A percentile compares a stretch with the other conserved stretches of the same genome.
These are phyloP conservation scores for Betula pendula DNA, from an alignment of 306 rosid genomes.

Conservation along the genomic window DNA sequence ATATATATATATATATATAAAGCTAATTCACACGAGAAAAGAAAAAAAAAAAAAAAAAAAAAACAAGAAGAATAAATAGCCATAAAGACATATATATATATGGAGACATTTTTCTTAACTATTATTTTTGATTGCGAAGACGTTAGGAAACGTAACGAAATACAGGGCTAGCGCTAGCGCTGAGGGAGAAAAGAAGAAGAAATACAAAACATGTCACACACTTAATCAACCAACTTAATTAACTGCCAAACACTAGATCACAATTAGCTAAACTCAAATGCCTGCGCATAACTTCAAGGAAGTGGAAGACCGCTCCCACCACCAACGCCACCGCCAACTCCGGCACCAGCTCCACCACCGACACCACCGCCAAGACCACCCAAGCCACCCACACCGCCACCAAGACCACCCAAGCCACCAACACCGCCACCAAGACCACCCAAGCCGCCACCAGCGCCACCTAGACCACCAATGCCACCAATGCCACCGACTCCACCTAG, in stretches of 20 bases:
- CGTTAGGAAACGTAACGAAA: neutral
- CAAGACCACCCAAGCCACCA: constrained; percentile 24
- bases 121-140: neutral
- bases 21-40: too few species aligned
- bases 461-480: constrained; percentile 1
- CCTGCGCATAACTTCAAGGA: neutral
- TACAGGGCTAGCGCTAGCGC: too few species aligned
- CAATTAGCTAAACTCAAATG: neutral
- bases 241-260: neutral
- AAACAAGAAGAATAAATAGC: too few species aligned
- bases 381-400: constrained; percentile 12
- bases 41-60: too few species aligned
- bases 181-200: neutral
- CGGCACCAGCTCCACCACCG: constrained; percentile 22
- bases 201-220: neutral
- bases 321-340: neutral
- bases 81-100: neutral
- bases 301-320: neutral
- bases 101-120: neutral
- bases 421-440: constrained; percentile 16
- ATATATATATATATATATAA: too few species aligned
- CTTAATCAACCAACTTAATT: neutral
- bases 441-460: constrained; percentile 11
- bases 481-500: constrained; percentile 35
- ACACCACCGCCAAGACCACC: neutral